Conservation (phyloP, 2,329 filamentous ascomycete genomes). For the Furcasterigmium furcatum region DNA sequence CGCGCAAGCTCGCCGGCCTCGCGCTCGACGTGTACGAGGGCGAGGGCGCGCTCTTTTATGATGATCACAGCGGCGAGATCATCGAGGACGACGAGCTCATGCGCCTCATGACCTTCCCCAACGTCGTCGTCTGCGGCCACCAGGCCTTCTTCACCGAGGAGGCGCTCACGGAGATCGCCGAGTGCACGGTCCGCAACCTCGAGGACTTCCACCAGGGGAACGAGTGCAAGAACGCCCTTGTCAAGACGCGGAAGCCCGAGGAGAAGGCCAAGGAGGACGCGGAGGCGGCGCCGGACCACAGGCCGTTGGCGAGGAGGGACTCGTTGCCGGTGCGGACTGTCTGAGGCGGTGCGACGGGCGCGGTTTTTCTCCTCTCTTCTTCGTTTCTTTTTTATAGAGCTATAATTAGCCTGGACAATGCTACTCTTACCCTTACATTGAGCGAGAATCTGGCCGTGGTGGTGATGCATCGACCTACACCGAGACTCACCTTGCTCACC, state of each 20-base stretch:
- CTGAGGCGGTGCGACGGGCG: conserved; percentile 11
- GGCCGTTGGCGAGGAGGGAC: conserved; percentile 13
- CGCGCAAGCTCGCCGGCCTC: conserved; percentile 54
- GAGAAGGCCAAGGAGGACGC: background rate
- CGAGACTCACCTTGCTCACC: too few species aligned
- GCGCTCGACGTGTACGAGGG: conserved; percentile 68
- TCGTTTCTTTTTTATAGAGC: background rate
- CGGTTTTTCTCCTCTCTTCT: background rate
- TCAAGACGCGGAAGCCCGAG: conserved; percentile 14
- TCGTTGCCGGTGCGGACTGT: conserved; percentile 27
- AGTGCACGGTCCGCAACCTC: conserved; percentile 55
- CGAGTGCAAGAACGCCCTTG: conserved; percentile 34
- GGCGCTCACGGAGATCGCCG: conserved; percentile 61
- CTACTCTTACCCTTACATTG: too few species aligned
- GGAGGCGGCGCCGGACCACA: background rate
- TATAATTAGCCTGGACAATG: too few species aligned
- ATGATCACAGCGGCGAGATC: conserved; percentile 61
- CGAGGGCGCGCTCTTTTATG: conserved; percentile 62
- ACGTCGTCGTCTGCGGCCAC: conserved; percentile 64
- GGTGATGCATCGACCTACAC: too few species aligned
- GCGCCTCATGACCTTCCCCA: conserved; percentile 65
- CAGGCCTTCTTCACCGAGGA: conserved; percentile 69
- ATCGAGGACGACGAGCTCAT: conserved; percentile 65
- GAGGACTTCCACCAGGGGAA: conserved; percentile 34
- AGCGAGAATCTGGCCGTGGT: too few species aligned